Base-by-base conservation (phyloP, 2,329 filamentous ascomycete genomes). In the Thyridium curvatum region DNA sequence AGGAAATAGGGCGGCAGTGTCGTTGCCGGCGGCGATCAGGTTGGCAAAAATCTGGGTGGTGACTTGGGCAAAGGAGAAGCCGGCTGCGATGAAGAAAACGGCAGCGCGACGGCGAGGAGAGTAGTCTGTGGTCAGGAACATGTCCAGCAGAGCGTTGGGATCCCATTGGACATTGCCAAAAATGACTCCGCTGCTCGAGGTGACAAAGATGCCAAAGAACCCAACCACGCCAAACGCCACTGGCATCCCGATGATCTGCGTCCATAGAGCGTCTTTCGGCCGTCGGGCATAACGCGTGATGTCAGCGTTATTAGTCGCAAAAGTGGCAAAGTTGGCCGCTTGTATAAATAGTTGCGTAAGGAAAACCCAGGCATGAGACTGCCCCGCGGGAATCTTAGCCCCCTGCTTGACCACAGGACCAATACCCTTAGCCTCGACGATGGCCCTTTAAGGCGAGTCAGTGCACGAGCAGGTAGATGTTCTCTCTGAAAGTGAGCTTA, bases 121-220 rank as follows among this genome's bases (percentile, higher is more conserved):
- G 52, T 60, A 67, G 46, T 60, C 61, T 18, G 56, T 53, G 14
- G 60, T 58, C 6, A 68, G 54, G 8, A 69, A 62, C 2, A 53
- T 50, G 21, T 50, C 50, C 38, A 62, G 61, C n/a, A 68, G 54
- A 45, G 68, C 64, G 64, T 64, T 68, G 2, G 63, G 49, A 38
- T 69, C 68, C 65, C 64, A 69, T 45, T 64, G 62, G 4, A 57
- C 56, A 6, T 56, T 54, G 4, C 64, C 63, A 7, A 52, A 37
- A 29, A 57, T 56, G 4, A 49, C 54, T 2, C 50, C 45, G 3
- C 58, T 62, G 4, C 54, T 54, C 14, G 61, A 53, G 12, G 64
- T 62, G 8, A 68, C 48, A 32, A 65, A 56, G 44, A 67, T 64
- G 30, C 66, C 58, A 10, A 65, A 45, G 8, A 61, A 47, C 29